These are phyloP conservation scores for Stephanocyclus meneghinianus DNA, from an alignment of 352 stramenopile genomes.

Conservation along the genomic window DNA sequence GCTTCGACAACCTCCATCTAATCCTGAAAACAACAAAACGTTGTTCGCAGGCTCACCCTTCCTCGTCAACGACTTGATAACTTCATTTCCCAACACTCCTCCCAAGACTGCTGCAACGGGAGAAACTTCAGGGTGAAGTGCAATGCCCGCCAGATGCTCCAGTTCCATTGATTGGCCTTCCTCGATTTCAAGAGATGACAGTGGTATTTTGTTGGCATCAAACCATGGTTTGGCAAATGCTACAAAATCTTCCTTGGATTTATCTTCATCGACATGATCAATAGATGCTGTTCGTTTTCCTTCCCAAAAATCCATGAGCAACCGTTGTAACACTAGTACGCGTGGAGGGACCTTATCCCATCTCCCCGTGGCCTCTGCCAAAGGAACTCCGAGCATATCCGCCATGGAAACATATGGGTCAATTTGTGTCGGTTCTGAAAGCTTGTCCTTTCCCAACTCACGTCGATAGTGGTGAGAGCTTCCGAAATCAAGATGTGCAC, in stretches of 20 bases:
- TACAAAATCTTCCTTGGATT: slow-evolving; percentile 27
- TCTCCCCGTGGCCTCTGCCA: slow-evolving; percentile 60
- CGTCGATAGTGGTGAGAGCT: slow-evolving; percentile 59
- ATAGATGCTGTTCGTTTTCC: slow-evolving; percentile 16
- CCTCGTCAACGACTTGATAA: slow-evolving; percentile 96
- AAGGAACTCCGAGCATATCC: slow-evolving; percentile 58
- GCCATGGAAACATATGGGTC: slow-evolving; percentile 67
- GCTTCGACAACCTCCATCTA: slow-evolving; percentile 64
- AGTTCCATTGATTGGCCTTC: slow-evolving; percentile 34
- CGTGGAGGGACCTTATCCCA: slow-evolving; percentile 72
- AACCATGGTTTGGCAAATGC: slow-evolving; percentile 42
- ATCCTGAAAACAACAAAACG: slow-evolving; percentile 91
- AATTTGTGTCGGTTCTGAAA: slow-evolving; percentile 72
- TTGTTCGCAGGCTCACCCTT: slow-evolving; percentile 96
- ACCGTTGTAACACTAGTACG: slow-evolving; percentile 63
- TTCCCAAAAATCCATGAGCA: slow-evolving; percentile 74
- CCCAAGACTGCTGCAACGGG: slow-evolving; percentile 94
- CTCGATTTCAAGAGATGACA: slow-evolving; percentile 1
- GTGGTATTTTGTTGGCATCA: slow-evolving; percentile 28
- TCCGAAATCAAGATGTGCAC: slow-evolving; percentile 75
- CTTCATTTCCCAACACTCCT: slow-evolving; percentile 95
- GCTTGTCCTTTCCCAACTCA: slow-evolving; percentile 79
- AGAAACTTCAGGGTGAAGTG: slow-evolving; percentile 79
- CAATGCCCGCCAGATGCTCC: slow-evolving; percentile 53
- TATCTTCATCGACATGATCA: slow-evolving; percentile 1